Conservation (phyloP, 129 eudicot species). For the Flaveria brownii region DNA sequence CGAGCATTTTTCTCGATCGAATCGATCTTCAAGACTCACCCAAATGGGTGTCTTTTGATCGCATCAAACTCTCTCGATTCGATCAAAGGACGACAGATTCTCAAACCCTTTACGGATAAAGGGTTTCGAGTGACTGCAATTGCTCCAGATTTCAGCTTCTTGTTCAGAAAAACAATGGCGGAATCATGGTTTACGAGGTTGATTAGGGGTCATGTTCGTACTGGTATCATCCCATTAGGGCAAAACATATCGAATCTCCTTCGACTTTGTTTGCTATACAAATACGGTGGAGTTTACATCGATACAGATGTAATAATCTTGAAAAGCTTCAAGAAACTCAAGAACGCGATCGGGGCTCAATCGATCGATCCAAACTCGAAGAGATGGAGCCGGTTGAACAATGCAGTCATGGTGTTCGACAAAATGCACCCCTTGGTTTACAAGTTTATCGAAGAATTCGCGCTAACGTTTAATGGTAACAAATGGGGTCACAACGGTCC, state of each 20-base stretch:
- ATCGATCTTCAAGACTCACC: slow-evolving; percentile 73
- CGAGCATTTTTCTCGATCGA: slow-evolving; percentile 57
- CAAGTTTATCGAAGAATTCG: slow-evolving; percentile 88
- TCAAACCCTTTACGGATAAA: slow-evolving; percentile 56
- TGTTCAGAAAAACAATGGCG: slow-evolving; percentile 74
- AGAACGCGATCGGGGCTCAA: slow-evolving; percentile 87
- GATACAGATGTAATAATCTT: slow-evolving; percentile 76
- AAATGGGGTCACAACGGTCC: slow-evolving; percentile 99
- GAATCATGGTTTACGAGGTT: slow-evolving; percentile 60
- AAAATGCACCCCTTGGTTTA: slow-evolving; percentile 74
- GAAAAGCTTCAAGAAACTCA: slow-evolving; percentile 47
- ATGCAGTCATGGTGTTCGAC: slow-evolving; percentile 89
- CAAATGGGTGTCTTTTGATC: slow-evolving; percentile 72
- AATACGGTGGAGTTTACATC: slow-evolving; percentile 81
- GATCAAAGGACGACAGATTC: slow-evolving; percentile 43
- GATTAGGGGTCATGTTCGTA: slow-evolving; percentile 49
- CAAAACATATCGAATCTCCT: slow-evolving; percentile 89
- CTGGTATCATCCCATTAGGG: slow-evolving; percentile 73
- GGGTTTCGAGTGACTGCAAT: slow-evolving; percentile 62
- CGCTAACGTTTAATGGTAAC: slow-evolving; percentile 82
- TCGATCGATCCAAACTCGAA: slow-evolving; percentile 47
- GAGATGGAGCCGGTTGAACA: slow-evolving; percentile 80
- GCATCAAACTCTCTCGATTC: slow-evolving; percentile 77
- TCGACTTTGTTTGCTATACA: slow-evolving; percentile 71
- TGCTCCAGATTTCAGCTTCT: slow-evolving; percentile 60